Evolutionary conservation across 2,329 filamentous ascomycete genomes (phyloP).

Genomic region (Byssochlamys sp.): DNA sequence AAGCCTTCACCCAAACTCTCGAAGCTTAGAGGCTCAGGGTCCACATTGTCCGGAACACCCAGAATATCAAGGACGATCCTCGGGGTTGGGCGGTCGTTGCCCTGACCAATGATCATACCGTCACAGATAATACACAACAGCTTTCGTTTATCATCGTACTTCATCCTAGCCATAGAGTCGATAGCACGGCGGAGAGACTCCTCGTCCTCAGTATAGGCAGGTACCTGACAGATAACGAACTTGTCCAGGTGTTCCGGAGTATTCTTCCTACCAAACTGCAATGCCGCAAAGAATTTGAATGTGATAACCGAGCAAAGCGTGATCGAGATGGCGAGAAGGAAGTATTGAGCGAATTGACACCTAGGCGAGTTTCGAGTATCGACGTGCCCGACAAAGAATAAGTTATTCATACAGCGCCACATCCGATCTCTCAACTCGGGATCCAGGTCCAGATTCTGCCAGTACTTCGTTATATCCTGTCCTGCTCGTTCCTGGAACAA

Average conservation of each 20-base stretch:
- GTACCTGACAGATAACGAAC: conserved; percentile 95
- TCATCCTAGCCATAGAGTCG: conserved; percentile 88
- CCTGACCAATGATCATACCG: conserved; percentile 98
- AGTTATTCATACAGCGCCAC: conserved; percentile 76
- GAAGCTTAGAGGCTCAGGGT: conserved; percentile 92
- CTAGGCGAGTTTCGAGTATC: conserved; percentile 79
- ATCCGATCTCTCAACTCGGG: conserved; percentile 53
- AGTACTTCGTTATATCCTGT: conserved; percentile 71
- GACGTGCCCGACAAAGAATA: conserved; percentile 86
- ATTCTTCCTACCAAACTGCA: conserved; percentile 87
- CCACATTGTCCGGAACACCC: conserved; percentile 83
- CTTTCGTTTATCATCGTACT: conserved; percentile 97
- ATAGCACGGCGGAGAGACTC: conserved; percentile 94
- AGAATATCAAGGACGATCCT: conserved; percentile 95
- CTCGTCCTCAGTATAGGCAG: conserved; percentile 95
- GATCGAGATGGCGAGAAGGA: conserved; percentile 75
- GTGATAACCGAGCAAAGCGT: conserved; percentile 70
- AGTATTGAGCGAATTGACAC: conserved; percentile 81
- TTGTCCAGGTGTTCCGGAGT: conserved; percentile 94
- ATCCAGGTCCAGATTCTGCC: conserved; percentile 59
- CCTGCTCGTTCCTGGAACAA: conserved; percentile 72
- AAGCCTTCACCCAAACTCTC: conserved; percentile 89
- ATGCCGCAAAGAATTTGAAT: conserved; percentile 93
- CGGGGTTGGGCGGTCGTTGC: conserved; percentile 90
- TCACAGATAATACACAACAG: conserved; percentile 86